Conservation (phyloP, 495 filamentous ascomycete species). For the Lophium mytilinum region DNA sequence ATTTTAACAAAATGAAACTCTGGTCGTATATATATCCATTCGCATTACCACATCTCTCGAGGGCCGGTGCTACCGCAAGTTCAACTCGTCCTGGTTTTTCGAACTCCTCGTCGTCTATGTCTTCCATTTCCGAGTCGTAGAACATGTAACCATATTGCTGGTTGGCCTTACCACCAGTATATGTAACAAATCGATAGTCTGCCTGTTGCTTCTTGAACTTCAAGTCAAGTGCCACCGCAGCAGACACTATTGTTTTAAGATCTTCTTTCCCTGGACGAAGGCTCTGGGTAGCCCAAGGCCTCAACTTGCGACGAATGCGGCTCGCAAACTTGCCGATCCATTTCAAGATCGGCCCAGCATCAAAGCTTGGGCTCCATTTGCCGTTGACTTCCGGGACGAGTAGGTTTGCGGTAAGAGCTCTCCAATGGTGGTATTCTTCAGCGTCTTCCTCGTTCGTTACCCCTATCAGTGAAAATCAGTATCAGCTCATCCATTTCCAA, state of each 20-base stretch:
- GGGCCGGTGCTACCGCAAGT: conserved; percentile 13
- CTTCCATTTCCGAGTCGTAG: conserved; percentile 24
- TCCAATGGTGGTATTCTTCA: conserved; percentile 19
- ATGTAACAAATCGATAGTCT: conserved; percentile 24
- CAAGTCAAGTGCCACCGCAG: conserved; percentile 22
- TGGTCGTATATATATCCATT: conserved; percentile 22
- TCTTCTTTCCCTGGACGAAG: conserved; percentile 16
- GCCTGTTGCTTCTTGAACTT: conserved; percentile 24
- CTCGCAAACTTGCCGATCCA: conserved; percentile 13
- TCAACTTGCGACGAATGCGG: conserved; percentile 12
- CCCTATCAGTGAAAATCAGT: conserved; percentile 2
- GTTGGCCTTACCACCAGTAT: conserved; percentile 10
- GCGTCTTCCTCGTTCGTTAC: conserved; percentile 22
- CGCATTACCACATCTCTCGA: conserved; percentile 25
- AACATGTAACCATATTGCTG: conserved; percentile 18
- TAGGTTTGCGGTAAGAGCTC: conserved; percentile 19
- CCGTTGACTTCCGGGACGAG: conserved; percentile 23
- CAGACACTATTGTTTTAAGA: conserved; percentile 21
- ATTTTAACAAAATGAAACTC: conserved; percentile 21
- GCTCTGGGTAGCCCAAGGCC: conserved; percentile 17
- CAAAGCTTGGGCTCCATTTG: conserved; percentile 23
- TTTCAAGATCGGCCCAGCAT: conserved; percentile 19
- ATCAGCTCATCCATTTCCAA: too few species aligned
- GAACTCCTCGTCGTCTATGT: conserved; percentile 17
- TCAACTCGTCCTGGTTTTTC: conserved; percentile 9